Evolutionary conservation across 768 basidiomycete species (phyloP), one percentile per base, ranked within the genome.

Genomic region (Rhizopogon rudus): DNA sequence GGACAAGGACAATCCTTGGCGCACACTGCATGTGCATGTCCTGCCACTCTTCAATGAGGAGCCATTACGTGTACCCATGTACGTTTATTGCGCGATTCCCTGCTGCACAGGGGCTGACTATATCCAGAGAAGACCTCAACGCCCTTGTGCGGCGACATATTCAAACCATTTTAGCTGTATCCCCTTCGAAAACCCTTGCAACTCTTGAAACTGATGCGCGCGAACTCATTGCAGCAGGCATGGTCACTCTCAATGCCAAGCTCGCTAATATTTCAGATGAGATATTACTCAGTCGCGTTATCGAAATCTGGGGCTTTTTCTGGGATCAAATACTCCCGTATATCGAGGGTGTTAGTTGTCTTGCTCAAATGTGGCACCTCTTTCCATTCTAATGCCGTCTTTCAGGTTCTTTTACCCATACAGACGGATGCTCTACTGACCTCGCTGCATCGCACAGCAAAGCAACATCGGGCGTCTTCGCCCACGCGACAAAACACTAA

Each of bases 251-350:
- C 25, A 93, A 91, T 61, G 84, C 92, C 0, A 94, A 91, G 63
- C 76, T 98, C 5, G 75, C 79, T 31, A 84, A 80, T 3, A 73
- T 88, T 8, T 88, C 93, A 28, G 93, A 95, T 42, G 86, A 87
- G 40, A 82, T 87, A 63, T 76, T 98, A 14, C 73, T 95, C 5
- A 75, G 75, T 5, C 79, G 91, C 29, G 78, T 96, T 16, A 89
- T 93, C 2, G 93, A 95, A 61, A 78, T 90, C 16, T 98, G 94
- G 93, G 82, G 80, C 13, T 95, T 96, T 76, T 97, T 97, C 71
- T 96, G 91, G 88, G 88, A 88, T 61, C 85, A 90, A 57, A 85
- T 93, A 28, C 73, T 94, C 6, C 88, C 91, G 7, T 94, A 93
- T 65, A 75, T 93, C 35, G 91, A 93, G 78, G 91, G 90, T 53